Conservation (phyloP, 352 stramenopile genomes). For the Pythium monospermum region DNA sequence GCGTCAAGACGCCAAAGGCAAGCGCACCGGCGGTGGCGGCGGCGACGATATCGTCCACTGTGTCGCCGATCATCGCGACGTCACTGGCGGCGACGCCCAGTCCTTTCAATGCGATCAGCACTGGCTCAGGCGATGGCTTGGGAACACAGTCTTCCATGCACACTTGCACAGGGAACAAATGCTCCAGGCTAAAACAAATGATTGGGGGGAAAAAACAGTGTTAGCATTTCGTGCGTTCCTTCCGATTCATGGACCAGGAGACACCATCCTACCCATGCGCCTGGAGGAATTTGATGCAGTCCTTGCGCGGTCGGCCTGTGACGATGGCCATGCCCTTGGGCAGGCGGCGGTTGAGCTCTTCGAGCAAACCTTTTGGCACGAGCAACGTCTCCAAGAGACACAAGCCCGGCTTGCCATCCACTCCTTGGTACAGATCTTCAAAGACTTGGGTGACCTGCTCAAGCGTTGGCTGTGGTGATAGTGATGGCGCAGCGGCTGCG, state of each 20-base stretch:
- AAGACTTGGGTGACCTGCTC: conserved; percentile 92
- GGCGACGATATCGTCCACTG: conserved; percentile 93
- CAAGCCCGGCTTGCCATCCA: conserved; percentile 52
- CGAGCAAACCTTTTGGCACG: conserved; percentile 75
- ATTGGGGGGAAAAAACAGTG: no score
- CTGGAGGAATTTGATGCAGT: conserved; percentile 93
- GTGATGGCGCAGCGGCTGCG: conserved; percentile 18
- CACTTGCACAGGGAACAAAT: conserved; percentile 88
- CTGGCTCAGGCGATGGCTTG: conserved; percentile 92
- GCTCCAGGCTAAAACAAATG: conserved; percentile 39
- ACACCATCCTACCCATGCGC: conserved; percentile 44
- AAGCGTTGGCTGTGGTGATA: conserved; percentile 43
- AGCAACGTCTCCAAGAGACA: conserved; percentile 92
- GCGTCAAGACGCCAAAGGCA: conserved; percentile 86
- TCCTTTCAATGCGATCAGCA: conserved; percentile 77
- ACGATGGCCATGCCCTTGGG: conserved; percentile 89
- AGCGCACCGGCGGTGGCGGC: conserved; percentile 61
- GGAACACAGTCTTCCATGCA: conserved; percentile 96
- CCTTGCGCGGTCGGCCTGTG: conserved; percentile 89
- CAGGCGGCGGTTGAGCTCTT: conserved; percentile 75
- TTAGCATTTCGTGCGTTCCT: no score
- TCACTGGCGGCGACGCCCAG: conserved; percentile 70
- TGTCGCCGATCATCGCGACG: conserved; percentile 94
- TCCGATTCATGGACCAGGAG: not conserved
- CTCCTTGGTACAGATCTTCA: conserved; percentile 94